phyloP scores from a whole-genome alignment of 495 filamentous ascomycete genomes.

The Annulohypoxylon maeteangense region DNA sequence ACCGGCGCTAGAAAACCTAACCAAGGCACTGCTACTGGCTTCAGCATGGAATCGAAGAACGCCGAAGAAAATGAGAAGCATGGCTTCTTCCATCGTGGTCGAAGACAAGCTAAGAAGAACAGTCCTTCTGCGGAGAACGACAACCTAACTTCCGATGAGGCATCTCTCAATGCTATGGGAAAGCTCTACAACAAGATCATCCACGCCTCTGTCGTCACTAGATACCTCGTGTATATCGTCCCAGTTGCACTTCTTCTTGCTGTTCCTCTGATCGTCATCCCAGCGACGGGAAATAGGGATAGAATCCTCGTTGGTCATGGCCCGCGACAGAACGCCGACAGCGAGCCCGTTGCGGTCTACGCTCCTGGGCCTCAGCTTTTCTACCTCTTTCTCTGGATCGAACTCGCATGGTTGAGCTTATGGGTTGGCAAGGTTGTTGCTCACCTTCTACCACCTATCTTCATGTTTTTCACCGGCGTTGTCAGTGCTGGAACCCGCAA shows the following conservation, averaged over 20 bases:
- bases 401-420: conserved; percentile 86
- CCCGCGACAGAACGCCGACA: conserved; percentile 17
- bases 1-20: conserved; percentile 60
- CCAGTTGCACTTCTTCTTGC: conserved; percentile 81
- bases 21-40: conserved; percentile 51
- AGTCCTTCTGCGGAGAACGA: conserved; percentile 62
- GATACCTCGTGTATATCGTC: conserved; percentile 89
- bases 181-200: conserved; percentile 84
- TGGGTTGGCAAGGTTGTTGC: conserved; percentile 89
- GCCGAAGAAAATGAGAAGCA: conserved; percentile 56
- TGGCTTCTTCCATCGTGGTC: conserved; percentile 67
- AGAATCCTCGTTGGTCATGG: conserved; percentile 51
- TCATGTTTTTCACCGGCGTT: conserved; percentile 88
- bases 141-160: conserved; percentile 64
- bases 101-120: conserved; percentile 62
- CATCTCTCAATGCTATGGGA: conserved; percentile 82
- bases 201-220: conserved; percentile 84
- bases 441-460: conserved; percentile 79
- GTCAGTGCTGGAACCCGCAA: conserved; percentile 92
- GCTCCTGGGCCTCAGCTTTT: conserved; percentile 72
- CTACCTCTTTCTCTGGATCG: conserved; percentile 90
- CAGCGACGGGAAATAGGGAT: conserved; percentile 59
- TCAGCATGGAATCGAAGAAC: conserved; percentile 42
- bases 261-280: conserved; percentile 78
- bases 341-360: conserved; percentile 59